phyloP scores from a whole-genome alignment of 140 eudicot species.

The Senecio squalidus region DNA sequence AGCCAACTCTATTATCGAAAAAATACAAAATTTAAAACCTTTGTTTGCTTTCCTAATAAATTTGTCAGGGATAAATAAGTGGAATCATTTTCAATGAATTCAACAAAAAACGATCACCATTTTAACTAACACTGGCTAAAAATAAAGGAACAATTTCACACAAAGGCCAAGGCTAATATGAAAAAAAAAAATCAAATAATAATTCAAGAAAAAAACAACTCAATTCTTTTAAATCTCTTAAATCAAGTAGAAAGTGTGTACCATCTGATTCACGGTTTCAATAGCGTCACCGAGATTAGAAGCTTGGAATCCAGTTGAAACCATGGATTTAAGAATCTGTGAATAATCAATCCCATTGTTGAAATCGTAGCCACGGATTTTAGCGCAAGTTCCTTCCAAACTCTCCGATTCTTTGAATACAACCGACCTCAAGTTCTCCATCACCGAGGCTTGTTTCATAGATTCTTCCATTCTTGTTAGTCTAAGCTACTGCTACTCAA shows the following conservation, averaged over 20 bases:
- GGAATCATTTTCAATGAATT: too few species aligned
- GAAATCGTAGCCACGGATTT: slow-evolving; percentile 88
- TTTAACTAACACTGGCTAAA: too few species aligned
- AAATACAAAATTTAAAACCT: too few species aligned
- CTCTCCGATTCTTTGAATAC: slow-evolving; percentile 83
- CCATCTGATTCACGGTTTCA: slow-evolving; percentile 83
- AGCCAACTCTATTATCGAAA: too few species aligned
- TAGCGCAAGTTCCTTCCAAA: slow-evolving; percentile 51
- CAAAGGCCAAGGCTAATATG: too few species aligned
- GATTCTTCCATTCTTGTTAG: background rate
- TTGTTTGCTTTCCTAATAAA: too few species aligned
- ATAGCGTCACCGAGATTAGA: slow-evolving; percentile 97
- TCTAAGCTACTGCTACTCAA: background rate
- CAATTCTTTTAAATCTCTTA: too few species aligned
- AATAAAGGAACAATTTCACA: too few species aligned
- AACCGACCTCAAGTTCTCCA: slow-evolving; percentile 44
- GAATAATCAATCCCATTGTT: slow-evolving; percentile 61
- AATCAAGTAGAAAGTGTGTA: slow-evolving; percentile 3
- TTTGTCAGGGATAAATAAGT: too few species aligned
- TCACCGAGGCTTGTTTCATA: slow-evolving; percentile 25
- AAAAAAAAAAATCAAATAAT: background rate
- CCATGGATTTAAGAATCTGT: slow-evolving; percentile 52
- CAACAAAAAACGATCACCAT: too few species aligned
- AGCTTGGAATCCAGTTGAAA: slow-evolving; percentile 91
- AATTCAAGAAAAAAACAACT: too few species aligned